These are phyloP conservation scores for Stemphylium lycopersici DNA, from an alignment of 2,329 filamentous ascomycete genomes.

Conservation along the genomic window DNA sequence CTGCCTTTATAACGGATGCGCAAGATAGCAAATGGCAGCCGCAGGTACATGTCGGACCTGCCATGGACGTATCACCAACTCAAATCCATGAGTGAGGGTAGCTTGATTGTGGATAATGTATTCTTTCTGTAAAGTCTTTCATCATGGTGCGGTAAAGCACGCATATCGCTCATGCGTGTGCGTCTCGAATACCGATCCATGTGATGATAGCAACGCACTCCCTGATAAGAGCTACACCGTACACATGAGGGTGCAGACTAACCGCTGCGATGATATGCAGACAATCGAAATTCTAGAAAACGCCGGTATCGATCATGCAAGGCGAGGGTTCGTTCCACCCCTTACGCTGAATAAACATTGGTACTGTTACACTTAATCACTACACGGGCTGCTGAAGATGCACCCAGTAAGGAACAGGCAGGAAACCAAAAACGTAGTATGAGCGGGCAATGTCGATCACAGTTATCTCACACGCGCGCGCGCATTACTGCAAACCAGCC, in stretches of 20 bases:
- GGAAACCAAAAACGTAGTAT: not conserved
- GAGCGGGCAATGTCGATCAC: not conserved
- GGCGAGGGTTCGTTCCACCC: not conserved
- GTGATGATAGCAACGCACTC: not conserved
- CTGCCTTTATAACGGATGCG: no score
- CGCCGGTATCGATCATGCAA: not conserved
- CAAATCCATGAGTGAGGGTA: no score
- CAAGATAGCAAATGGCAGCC: no score
- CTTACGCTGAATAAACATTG: not conserved
- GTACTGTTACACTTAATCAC: not conserved
- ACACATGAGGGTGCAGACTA: not conserved
- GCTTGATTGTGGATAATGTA: no score
- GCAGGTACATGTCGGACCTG: no score
- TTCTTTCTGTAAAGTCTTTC: no score
- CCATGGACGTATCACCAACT: no score
- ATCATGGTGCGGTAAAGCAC: no score
- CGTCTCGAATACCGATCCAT: not conserved
- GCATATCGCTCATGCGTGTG: not conserved
- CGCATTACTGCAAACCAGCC: constrained; percentile 66
- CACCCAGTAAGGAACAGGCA: not conserved
- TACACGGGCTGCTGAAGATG: not conserved
- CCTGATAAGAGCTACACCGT: not conserved
- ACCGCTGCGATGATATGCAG: not conserved
- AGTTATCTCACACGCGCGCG: no score
- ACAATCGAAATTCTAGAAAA: not conserved